Conservation (phyloP, 768 basidiomycete species). For the Tricholoma terreum region DNA sequence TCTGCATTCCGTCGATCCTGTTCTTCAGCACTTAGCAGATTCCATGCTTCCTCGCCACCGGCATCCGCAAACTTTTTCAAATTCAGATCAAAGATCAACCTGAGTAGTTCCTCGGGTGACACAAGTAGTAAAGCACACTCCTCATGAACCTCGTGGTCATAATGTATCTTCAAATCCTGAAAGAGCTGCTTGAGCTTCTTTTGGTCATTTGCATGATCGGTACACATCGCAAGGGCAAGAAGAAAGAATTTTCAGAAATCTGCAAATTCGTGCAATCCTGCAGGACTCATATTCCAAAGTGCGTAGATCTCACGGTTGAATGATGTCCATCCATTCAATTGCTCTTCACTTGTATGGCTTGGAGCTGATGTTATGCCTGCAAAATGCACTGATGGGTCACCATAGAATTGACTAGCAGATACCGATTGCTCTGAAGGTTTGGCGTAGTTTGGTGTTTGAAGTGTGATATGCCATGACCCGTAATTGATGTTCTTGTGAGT, state of each 20-base stretch:
- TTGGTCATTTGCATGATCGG: slow-evolving; percentile 22
- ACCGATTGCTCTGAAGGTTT: background rate
- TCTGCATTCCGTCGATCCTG: slow-evolving; percentile 1
- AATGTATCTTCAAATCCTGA: slow-evolving; percentile 13
- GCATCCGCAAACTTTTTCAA: slow-evolving; percentile 17
- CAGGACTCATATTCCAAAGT: background rate
- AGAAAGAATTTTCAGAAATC: background rate
- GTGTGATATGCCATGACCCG: slow-evolving; percentile 8
- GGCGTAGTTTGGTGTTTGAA: background rate
- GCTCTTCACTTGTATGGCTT: slow-evolving; percentile 24
- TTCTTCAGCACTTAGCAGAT: slow-evolving; percentile 17
- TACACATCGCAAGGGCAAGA: slow-evolving; percentile 17
- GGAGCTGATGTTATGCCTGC: slow-evolving; percentile 7
- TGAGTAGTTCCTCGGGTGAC: slow-evolving; percentile 11
- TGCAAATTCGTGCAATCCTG: background rate
- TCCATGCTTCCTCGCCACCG: slow-evolving; percentile 26
- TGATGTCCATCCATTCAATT: slow-evolving; percentile 4
- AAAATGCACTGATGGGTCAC: background rate
- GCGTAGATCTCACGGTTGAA: background rate
- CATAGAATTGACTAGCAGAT: too few relatives aligned
- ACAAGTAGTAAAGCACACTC: slow-evolving; percentile 8
- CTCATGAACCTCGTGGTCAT: slow-evolving; percentile 10
- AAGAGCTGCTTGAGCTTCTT: slow-evolving; percentile 13
- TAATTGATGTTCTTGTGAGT: slow-evolving; percentile 16
- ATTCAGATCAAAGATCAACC: slow-evolving; percentile 14